Evolutionary conservation across 2,329 filamentous ascomycete genomes (phyloP).

Genomic region (Diplodia seriata): DNA sequence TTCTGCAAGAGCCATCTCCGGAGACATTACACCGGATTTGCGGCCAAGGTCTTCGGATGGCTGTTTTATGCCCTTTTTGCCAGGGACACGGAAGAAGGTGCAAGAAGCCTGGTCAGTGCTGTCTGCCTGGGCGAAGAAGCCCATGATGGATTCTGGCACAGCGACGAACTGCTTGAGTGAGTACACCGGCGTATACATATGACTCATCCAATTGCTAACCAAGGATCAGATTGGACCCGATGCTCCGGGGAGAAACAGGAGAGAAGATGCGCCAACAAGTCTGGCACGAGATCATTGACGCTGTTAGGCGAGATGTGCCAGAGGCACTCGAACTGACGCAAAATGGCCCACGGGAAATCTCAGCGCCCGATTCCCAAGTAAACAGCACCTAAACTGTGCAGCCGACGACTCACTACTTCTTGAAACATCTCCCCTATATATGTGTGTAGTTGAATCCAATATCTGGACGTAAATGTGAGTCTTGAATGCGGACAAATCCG

Average conservation of each 20-base stretch:
- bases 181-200: background rate
- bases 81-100: conserved; percentile 51
- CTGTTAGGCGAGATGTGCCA: conserved; percentile 43
- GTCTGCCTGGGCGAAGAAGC: conserved; percentile 44
- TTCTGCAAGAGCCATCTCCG: conserved; percentile 35
- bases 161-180: conserved; percentile 43
- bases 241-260: conserved; percentile 43
- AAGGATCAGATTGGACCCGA: conserved; percentile 33
- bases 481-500: too few relatives aligned
- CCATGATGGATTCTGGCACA: conserved; percentile 48
- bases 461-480: too few relatives aligned
- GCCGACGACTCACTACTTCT: too few relatives aligned
- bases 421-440: too few relatives aligned
- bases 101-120: conserved; percentile 50
- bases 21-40: conserved; percentile 36
- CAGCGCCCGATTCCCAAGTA: background rate
- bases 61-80: conserved; percentile 41
- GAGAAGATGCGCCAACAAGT: conserved; percentile 41
- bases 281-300: conserved; percentile 45
- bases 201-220: background rate
- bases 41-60: conserved; percentile 33
- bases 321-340: conserved; percentile 25
- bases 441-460: too few relatives aligned
- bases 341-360: background rate
- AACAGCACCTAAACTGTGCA: background rate